phyloP scores from a whole-genome alignment of 805 yeast species.

The Kodamaea nitidulidarum region DNA sequence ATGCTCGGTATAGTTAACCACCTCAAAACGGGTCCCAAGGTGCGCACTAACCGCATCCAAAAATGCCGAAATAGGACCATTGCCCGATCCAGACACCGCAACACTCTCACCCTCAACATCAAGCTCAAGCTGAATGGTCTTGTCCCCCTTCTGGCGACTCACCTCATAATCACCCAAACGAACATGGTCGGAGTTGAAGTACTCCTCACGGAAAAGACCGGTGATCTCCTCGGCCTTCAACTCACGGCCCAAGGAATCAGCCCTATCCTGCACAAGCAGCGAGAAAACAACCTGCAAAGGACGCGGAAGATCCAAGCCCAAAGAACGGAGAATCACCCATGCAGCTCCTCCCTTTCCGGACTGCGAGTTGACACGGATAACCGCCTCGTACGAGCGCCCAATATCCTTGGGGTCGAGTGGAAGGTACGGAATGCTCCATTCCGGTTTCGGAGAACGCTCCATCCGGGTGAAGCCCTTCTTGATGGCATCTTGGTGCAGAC shows the following conservation, averaged over 20 bases:
- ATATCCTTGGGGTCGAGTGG: slow-evolving; percentile 80
- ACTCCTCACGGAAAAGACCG: slow-evolving; percentile 50
- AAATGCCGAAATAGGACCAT: slow-evolving; percentile 76
- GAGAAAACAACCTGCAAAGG: slow-evolving; percentile 67
- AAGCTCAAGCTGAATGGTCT: slow-evolving; percentile 21
- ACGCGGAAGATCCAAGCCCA: slow-evolving; percentile 74
- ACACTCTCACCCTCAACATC: slow-evolving; percentile 11
- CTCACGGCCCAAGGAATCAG: slow-evolving; percentile 67
- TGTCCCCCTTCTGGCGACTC: slow-evolving; percentile 17
- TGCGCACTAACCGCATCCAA: slow-evolving; percentile 57
- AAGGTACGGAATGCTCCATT: slow-evolving; percentile 71
- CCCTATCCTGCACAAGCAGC: slow-evolving; percentile 55
- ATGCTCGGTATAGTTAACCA: slow-evolving; percentile 66
- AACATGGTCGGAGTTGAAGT: slow-evolving; percentile 30
- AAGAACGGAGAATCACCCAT: slow-evolving; percentile 67
- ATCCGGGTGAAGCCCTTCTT: slow-evolving; percentile 59
- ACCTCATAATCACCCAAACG: slow-evolving; percentile 22
- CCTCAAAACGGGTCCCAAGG: slow-evolving; percentile 54
- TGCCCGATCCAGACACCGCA: slow-evolving; percentile 56
- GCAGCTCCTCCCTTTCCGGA: slow-evolving; percentile 90
- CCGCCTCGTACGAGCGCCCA: slow-evolving; percentile 78
- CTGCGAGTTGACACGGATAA: slow-evolving; percentile 78
- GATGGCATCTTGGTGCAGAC: slow-evolving; percentile 69
- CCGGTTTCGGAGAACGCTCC: slow-evolving; percentile 16
- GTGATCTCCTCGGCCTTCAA: slow-evolving; percentile 64